phyloP scores from a whole-genome alignment of 1,139 yeast genomes.

The Maudiozyma humilis region DNA sequence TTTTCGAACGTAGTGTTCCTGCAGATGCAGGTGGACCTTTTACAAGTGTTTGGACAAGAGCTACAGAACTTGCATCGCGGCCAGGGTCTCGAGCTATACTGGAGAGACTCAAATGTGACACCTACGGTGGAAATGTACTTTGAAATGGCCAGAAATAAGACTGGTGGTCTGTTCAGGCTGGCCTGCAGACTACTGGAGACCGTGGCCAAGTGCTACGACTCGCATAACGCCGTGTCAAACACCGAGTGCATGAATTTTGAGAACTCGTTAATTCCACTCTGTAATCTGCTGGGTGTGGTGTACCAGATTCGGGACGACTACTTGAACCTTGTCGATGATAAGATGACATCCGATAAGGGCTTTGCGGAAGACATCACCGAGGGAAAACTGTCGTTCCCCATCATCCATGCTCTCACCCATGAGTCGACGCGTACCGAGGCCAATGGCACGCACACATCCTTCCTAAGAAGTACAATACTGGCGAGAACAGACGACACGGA shows the following conservation, averaged over 20 bases:
- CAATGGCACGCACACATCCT: conserved; percentile 32
- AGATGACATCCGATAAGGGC: conserved; percentile 62
- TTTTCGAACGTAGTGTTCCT: not conserved
- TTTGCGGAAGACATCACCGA: conserved; percentile 82
- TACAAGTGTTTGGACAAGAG: conserved; percentile 50
- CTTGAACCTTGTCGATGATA: conserved; percentile 48
- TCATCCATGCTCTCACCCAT: conserved; percentile 51
- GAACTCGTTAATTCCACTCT: conserved; percentile 43
- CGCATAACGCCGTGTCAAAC: not conserved
- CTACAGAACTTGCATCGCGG: conserved; percentile 76
- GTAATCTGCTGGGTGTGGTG: conserved; percentile 71
- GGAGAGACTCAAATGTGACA: conserved; percentile 59
- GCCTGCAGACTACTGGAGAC: conserved; percentile 57
- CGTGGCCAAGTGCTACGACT: conserved; percentile 10
- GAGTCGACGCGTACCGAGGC: conserved; percentile 20
- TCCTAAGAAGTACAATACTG: conserved; percentile 33
- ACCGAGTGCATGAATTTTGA: not conserved
- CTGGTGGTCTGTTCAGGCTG: conserved; percentile 79
- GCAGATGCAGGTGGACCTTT: conserved; percentile 3
- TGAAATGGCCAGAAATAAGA: conserved; percentile 77
- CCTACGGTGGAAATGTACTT: conserved; percentile 66
- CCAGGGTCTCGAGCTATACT: conserved; percentile 78
- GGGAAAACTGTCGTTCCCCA: conserved; percentile 82
- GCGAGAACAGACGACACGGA: conserved; percentile 37
- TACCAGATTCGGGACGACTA: conserved; percentile 83